Evolutionary conservation across 345 rosid genomes (phyloP), one percentile per base, ranked within the genome.

Genomic region (Psidium guajava): DNA sequence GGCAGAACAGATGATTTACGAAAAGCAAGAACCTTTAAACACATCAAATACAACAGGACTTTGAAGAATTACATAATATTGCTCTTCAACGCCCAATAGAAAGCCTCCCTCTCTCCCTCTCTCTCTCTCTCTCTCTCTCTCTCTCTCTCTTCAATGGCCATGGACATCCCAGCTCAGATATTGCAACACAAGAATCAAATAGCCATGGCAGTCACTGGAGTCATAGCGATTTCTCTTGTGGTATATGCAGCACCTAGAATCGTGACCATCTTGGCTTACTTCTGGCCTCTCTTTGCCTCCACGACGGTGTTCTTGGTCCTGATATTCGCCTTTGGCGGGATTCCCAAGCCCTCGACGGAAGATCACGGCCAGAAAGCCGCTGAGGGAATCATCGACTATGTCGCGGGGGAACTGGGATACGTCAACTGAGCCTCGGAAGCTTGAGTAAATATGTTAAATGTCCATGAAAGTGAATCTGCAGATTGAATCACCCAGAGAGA

Each of bases 221-320:
- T 90, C 14, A 21, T 89, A 20, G 14, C 88, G 8, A 21, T 94
- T 59, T 91, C 87, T 47, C 83, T 90, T 2, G 40, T 93, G 55
- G 59, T 90, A 84, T 90, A 92, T 74, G 93, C 89, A 64, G 93
- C 96, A 56, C 98, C 99, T 0, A 88, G 93, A n/a, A 36, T 94
- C 25, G 57, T 94, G 84, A 73, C 87, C 87, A 86, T 94, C 86
- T 85, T 97, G 57, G 88, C 93, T 32, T 95, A 89, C 86, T 95
- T 95, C 87, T 93, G 95, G 98, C 99, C 98, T 87, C 97, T 97
- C 86, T 87, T 95, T 42, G 99, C 96, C 20, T 97, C 98, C 36
- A 95, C 99, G 1, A 82, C 96, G 1, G 95, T 93, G 51, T 92
- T 97, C 85, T 73, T 93, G 87, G 91, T 91, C 52, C 61, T 89